phyloP scores from a whole-genome alignment of 2,329 filamentous ascomycete species.

The Hymenoscyphus infarciens region DNA sequence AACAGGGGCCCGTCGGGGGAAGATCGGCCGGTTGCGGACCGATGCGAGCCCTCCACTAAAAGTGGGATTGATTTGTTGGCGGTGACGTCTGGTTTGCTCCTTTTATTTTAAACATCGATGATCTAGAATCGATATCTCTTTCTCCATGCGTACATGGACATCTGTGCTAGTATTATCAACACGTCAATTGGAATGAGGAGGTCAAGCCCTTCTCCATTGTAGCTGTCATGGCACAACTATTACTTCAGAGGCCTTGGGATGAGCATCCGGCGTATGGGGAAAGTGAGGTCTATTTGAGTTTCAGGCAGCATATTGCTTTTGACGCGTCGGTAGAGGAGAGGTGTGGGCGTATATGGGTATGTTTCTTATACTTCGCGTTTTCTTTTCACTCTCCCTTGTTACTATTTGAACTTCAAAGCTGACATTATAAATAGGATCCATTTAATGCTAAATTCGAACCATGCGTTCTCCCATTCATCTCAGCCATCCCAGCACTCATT shows the following conservation, averaged over 20 bases:
- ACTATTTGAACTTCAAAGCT: neutral
- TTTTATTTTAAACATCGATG: neutral
- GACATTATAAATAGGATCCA: slow-evolving; percentile 26
- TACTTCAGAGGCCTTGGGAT: neutral
- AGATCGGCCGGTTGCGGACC: too few species aligned
- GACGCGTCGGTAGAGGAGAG: neutral
- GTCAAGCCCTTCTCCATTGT: neutral
- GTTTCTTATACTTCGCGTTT: neutral
- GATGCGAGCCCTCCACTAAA: neutral
- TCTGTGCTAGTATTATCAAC: neutral
- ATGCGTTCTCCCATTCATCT: slow-evolving; percentile 30
- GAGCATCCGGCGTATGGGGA: neutral
- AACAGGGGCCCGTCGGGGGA: too few species aligned
- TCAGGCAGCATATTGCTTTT: neutral
- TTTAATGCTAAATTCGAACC: slow-evolving; percentile 29
- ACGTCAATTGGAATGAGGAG: neutral
- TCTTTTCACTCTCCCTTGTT: neutral
- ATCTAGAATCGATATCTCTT: neutral
- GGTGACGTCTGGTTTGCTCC: neutral
- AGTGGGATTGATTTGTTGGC: slow-evolving; percentile 5
- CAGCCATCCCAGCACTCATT: slow-evolving; percentile 30
- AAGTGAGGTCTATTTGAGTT: neutral
- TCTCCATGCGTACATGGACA: neutral
- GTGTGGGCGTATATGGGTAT: slow-evolving; percentile 5
- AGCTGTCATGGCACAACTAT: slow-evolving; percentile 7